These are phyloP conservation scores for Auxenochlorella pyrenoidosa DNA, from an alignment of 139 green algal genomes.

Conservation along the genomic window DNA sequence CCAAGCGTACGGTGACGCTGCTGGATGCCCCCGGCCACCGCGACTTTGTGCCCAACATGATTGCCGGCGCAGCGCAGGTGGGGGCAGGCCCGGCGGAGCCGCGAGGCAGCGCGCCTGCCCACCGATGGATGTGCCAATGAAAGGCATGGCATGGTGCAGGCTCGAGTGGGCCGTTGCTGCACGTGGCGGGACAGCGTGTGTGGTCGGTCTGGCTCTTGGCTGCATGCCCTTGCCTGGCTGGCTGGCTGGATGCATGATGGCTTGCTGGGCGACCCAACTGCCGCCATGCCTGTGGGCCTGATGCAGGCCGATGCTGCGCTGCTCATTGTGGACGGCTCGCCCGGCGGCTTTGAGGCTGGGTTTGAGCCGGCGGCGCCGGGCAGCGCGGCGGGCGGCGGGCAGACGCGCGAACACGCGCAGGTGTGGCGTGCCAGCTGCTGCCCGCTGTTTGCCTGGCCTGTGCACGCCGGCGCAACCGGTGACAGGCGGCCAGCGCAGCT, in stretches of 20 bases:
- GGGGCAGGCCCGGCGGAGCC: no score
- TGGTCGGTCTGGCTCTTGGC: no score
- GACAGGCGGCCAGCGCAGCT: background rate
- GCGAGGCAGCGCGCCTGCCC: no score
- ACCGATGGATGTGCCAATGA: no score
- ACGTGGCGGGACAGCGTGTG: no score
- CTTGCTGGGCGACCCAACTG: background rate
- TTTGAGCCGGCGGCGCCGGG: slow-evolving; percentile 68
- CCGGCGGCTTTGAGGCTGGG: slow-evolving; percentile 92
- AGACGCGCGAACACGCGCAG: slow-evolving; percentile 94
- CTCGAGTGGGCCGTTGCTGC: background rate
- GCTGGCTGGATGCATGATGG: no score
- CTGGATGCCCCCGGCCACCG: slow-evolving; percentile 96
- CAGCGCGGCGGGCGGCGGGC: slow-evolving; percentile 65
- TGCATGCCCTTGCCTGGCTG: no score
- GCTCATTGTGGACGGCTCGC: slow-evolving; percentile 94
- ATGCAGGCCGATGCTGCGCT: slow-evolving; percentile 90
- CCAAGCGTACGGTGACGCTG: slow-evolving; percentile 71
- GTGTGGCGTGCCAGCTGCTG: background rate
- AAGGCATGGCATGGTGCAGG: background rate
- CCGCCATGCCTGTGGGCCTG: background rate
- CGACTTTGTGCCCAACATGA: slow-evolving; percentile 99
- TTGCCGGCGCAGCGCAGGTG: slow-evolving; percentile 77
- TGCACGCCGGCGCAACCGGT: background rate
- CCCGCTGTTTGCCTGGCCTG: background rate